Evolutionary conservation across 2,329 filamentous ascomycete genomes (phyloP).

Genomic region (Aspergillus fijiensis): DNA sequence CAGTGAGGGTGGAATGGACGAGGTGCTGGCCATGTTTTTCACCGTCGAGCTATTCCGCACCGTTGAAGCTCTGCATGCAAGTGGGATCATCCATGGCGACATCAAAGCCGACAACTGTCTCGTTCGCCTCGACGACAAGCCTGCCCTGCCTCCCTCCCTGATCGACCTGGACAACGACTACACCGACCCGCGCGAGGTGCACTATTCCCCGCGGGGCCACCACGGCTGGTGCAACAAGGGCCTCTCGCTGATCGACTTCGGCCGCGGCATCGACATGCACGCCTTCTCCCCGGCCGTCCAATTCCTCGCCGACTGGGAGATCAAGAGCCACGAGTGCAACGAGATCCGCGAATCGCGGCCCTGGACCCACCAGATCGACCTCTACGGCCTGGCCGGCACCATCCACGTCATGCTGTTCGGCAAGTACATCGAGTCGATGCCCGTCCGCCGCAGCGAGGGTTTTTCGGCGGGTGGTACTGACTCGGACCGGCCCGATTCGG

Average conservation of each 20-base stretch:
- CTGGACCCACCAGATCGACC: conserved; percentile 98
- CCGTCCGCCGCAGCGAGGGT: conserved; percentile 5
- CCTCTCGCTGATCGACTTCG: conserved; percentile 88
- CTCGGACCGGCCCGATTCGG: background rate
- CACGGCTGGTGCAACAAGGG: conserved; percentile 80
- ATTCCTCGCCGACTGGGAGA: conserved; percentile 96
- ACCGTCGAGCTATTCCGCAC: conserved; percentile 86
- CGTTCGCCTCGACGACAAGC: conserved; percentile 68
- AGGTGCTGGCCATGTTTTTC: conserved; percentile 92
- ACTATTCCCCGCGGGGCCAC: conserved; percentile 71
- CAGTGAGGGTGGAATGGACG: conserved; percentile 72
- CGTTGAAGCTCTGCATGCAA: conserved; percentile 79
- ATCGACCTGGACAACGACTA: conserved; percentile 29
- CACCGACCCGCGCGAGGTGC: conserved; percentile 36
- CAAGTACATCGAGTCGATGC: conserved; percentile 82
- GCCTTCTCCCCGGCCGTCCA: conserved; percentile 73
- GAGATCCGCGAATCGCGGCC: conserved; percentile 93
- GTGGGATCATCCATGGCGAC: conserved; percentile 83
- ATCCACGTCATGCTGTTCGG: conserved; percentile 89
- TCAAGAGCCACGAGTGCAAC: conserved; percentile 79
- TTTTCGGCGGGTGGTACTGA: background rate
- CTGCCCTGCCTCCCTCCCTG: conserved; percentile 29
- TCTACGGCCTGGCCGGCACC: conserved; percentile 85
- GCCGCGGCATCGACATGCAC: conserved; percentile 89
- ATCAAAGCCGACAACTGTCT: conserved; percentile 95